Evolutionary conservation across 116 monocot genomes (phyloP).

Genomic region (Thalassia testudinum): DNA sequence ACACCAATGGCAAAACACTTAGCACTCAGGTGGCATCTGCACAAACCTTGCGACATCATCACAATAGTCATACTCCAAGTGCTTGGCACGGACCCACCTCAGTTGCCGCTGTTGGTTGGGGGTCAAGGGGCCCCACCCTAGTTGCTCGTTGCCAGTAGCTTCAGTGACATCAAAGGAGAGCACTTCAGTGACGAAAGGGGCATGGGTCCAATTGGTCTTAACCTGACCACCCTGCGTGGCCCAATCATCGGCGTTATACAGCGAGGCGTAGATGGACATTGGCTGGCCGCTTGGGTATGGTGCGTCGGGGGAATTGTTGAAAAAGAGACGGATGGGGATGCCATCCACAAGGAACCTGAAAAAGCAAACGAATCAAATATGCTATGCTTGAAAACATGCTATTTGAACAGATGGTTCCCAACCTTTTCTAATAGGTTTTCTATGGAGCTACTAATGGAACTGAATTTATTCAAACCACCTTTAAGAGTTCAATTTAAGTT

Average conservation of each 20-base stretch:
- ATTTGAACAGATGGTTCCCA: too few species aligned
- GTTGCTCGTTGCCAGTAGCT: constrained; percentile 8
- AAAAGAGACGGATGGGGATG: too few species aligned
- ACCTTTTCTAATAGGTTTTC: too few species aligned
- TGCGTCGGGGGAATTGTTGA: not conserved
- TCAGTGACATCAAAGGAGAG: constrained; percentile 29
- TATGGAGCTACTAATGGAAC: too few species aligned
- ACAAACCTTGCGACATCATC: constrained; percentile 25
- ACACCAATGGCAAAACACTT: too few species aligned
- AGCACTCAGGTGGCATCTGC: constrained; percentile 29
- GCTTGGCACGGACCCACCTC: constrained; percentile 45
- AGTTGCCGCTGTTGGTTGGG: constrained; percentile 55
- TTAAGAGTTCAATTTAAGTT: too few species aligned
- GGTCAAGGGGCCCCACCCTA: constrained; percentile 46
- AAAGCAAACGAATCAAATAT: too few species aligned
- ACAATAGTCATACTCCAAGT: constrained; percentile 64
- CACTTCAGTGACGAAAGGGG: constrained; percentile 43
- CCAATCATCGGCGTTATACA: constrained; percentile 81
- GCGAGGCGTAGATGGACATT: constrained; percentile 56
- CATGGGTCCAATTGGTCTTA: constrained; percentile 68
- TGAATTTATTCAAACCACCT: too few species aligned
- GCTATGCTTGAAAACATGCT: too few species aligned
- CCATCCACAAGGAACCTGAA: too few species aligned
- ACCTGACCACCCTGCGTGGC: constrained; percentile 66
- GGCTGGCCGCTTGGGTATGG: constrained; percentile 29